These are phyloP conservation scores for Didymellaceae sp. DNA, from an alignment of 2,329 filamentous ascomycete genomes.

Conservation along the genomic window DNA sequence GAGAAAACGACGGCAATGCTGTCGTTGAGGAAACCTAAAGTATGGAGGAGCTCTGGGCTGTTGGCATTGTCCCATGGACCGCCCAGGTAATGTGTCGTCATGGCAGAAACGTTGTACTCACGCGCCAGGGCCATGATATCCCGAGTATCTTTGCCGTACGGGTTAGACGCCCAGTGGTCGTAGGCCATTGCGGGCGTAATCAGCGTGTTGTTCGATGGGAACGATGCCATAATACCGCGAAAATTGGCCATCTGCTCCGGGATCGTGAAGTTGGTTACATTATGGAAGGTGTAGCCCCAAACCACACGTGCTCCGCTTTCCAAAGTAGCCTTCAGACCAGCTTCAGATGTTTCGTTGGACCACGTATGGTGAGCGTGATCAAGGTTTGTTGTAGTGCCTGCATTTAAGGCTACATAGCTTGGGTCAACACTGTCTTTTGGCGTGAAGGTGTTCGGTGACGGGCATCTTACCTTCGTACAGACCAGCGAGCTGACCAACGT, in stretches of 20 bases:
- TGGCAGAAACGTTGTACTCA: constrained; percentile 36
- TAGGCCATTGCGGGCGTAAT: constrained; percentile 21
- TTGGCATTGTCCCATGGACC: constrained; percentile 14
- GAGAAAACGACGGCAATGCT: constrained; percentile 60
- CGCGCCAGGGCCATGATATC: constrained; percentile 7
- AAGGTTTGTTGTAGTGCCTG: constrained; percentile 60
- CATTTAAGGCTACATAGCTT: constrained; percentile 49
- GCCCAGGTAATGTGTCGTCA: constrained; percentile 50
- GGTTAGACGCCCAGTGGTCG: constrained; percentile 18
- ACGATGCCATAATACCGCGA: constrained; percentile 10
- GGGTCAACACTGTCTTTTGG: no score
- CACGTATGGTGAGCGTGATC: constrained; percentile 49
- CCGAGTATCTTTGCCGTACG: constrained; percentile 6
- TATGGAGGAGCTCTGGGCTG: constrained; percentile 26
- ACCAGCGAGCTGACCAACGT: constrained; percentile 43
- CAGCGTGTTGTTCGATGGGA: constrained; percentile 7
- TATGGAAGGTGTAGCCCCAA: constrained; percentile 55
- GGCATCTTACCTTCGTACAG: constrained; percentile 48
- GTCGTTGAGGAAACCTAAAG: constrained; percentile 48
- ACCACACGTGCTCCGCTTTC: constrained; percentile 51
- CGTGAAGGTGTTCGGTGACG: no score
- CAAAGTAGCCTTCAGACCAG: constrained; percentile 56
- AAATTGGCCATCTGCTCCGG: constrained; percentile 19
- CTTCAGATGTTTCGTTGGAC: constrained; percentile 51
- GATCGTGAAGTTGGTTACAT: constrained; percentile 28